These are phyloP conservation scores for Globisporangium middletonii DNA, from an alignment of 352 stramenopile species.

Conservation along the genomic window DNA sequence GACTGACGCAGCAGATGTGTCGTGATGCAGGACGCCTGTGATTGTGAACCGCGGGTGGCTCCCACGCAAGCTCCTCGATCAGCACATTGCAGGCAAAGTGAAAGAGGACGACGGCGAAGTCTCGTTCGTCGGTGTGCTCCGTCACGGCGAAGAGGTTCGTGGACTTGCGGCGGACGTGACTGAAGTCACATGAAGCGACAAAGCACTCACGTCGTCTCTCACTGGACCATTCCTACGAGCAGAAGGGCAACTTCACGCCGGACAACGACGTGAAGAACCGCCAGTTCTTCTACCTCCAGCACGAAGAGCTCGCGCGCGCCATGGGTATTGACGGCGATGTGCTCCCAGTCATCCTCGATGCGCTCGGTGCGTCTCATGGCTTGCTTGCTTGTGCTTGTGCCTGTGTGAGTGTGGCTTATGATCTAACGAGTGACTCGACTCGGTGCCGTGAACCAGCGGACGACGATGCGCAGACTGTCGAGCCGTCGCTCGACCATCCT, in stretches of 20 bases:
- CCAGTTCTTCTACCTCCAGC: conserved; percentile 82
- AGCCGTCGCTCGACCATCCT: conserved; percentile 44
- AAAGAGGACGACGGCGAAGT: conserved; percentile 53
- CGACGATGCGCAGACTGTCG: conserved; percentile 17
- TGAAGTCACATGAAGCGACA: too few relatives aligned
- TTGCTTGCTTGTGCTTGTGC: neutral
- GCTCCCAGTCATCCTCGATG: conserved; percentile 74
- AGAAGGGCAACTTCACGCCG: conserved; percentile 78
- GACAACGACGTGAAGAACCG: conserved; percentile 68
- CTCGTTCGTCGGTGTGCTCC: conserved; percentile 67
- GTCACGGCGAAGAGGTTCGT: conserved; percentile 69
- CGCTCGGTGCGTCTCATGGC: conserved; percentile 32
- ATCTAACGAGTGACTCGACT: neutral
- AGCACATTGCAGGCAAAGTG: conserved; percentile 48
- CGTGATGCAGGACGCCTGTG: conserved; percentile 50
- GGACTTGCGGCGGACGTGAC: neutral
- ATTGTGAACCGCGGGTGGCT: conserved; percentile 86
- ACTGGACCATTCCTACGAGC: neutral
- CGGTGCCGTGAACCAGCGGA: conserved; percentile 18
- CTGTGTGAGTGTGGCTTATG: neutral
- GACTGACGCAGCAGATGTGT: neutral
- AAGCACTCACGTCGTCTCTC: too few relatives aligned
- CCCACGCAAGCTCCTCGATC: conserved; percentile 65
- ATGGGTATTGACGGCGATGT: conserved; percentile 65
- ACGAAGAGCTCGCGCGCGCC: conserved; percentile 64